A percentile compares a stretch with the other conserved stretches of the same genome.
Conservation (phyloP, 2,329 filamentous ascomycete genomes). For the Fusarium nematophilum region DNA sequence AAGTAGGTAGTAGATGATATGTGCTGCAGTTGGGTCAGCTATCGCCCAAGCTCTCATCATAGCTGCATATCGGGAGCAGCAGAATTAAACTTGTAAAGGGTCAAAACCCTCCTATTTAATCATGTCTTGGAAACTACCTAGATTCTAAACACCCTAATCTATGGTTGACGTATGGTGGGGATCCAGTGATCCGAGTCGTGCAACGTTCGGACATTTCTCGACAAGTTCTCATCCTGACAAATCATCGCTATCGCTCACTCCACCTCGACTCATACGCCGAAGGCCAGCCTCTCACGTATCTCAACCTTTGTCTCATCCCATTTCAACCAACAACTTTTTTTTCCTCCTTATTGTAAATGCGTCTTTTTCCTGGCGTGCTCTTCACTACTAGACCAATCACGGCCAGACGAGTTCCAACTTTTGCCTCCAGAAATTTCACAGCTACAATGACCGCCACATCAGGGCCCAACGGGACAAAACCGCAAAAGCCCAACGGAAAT, state of each 20-base stretch:
- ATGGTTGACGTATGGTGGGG: slow-evolving; percentile 26
- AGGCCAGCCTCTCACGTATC: neutral
- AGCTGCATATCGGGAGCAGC: too few species aligned
- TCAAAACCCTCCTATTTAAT: neutral
- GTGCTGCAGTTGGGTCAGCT: too few species aligned
- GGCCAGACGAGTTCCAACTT: slow-evolving; percentile 20
- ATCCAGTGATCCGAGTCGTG: slow-evolving; percentile 25
- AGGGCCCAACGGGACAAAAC: slow-evolving; percentile 26
- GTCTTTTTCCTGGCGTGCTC: slow-evolving; percentile 22
- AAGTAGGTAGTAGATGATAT: too few species aligned
- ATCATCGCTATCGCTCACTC: slow-evolving; percentile 38
- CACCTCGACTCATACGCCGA: slow-evolving; percentile 40
- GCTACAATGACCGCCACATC: slow-evolving; percentile 44
- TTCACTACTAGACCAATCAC: slow-evolving; percentile 29
- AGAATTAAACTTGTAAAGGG: too few species aligned
- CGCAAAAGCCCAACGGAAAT: slow-evolving; percentile 48
- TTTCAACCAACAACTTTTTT: slow-evolving; percentile 1
- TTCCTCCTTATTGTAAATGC: slow-evolving; percentile 33
- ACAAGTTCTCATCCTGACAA: slow-evolving; percentile 40
- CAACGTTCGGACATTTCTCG: slow-evolving; percentile 30
- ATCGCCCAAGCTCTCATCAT: too few species aligned
- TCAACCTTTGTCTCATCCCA: neutral
- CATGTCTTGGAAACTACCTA: neutral
- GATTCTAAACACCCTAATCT: neutral
- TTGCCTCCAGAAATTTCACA: slow-evolving; percentile 10